Evolutionary conservation across 768 basidiomycete species (phyloP).

Genomic region (Tephrocybe rancida): DNA sequence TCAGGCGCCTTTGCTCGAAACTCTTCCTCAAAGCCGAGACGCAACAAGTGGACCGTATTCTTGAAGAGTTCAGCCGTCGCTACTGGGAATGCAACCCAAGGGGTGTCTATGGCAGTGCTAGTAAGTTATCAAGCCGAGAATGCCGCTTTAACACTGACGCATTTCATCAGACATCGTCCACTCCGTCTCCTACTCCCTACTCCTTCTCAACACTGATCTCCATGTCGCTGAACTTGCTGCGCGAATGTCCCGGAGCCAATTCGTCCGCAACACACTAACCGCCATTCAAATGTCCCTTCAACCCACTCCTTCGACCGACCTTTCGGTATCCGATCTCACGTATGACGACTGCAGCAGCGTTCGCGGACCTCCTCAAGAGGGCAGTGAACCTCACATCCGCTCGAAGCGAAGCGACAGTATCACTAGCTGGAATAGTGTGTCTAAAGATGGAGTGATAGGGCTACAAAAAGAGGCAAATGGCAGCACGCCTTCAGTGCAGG

Average conservation of each 20-base stretch:
- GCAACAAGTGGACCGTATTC: constrained; percentile 95
- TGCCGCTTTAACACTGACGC: constrained; percentile 8
- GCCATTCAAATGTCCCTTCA: constrained; percentile 83
- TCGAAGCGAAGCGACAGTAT: constrained; percentile 83
- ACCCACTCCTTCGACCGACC: constrained; percentile 45
- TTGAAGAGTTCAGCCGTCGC: constrained; percentile 87
- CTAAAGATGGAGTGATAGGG: constrained; percentile 53
- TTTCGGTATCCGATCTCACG: constrained; percentile 64
- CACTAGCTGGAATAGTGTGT: constrained; percentile 82
- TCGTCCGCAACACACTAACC: constrained; percentile 88
- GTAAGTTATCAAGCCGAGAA: constrained; percentile 47
- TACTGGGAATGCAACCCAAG: constrained; percentile 92
- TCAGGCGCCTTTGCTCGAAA: constrained; percentile 86
- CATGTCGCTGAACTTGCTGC: constrained; percentile 89
- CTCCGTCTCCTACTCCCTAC: constrained; percentile 88
- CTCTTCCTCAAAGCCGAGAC: constrained; percentile 95
- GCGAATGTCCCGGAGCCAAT: constrained; percentile 92
- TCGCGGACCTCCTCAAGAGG: constrained; percentile 57
- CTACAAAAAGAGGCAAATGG: constrained; percentile 50
- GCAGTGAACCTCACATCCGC: constrained; percentile 53
- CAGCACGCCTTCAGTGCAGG: constrained; percentile 67
- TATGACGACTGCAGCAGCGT: constrained; percentile 68
- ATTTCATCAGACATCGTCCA: constrained; percentile 80
- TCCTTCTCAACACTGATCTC: constrained; percentile 95
- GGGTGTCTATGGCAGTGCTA: constrained; percentile 80